These are phyloP conservation scores for Backusella luteola DNA, from an alignment of 192 early-diverging fungal species.

Conservation along the genomic window DNA sequence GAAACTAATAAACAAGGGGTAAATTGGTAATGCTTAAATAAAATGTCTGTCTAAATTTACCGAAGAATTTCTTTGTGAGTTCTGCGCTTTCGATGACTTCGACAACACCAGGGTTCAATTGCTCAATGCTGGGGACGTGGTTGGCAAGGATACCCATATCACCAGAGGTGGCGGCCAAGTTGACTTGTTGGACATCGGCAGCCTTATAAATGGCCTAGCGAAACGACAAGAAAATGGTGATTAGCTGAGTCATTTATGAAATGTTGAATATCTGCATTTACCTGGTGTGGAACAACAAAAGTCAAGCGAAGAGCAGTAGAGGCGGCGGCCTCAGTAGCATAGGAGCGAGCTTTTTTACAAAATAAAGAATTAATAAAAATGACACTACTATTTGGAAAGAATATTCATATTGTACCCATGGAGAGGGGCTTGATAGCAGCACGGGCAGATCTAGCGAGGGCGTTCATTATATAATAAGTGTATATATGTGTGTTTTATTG, in stretches of 20 bases:
- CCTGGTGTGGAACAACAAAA: conserved; percentile 91
- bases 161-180: conserved; percentile 88
- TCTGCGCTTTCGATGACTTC: conserved; percentile 75
- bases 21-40: neutral
- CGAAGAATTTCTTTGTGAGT: conserved; percentile 90
- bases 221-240: neutral
- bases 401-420: conserved; percentile 38
- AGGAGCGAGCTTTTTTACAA: conserved; percentile 59
- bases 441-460: conserved; percentile 51
- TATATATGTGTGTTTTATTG: neutral
- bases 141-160: conserved; percentile 98
- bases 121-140: conserved; percentile 96
- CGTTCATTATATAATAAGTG: conserved; percentile 43
- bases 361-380: neutral
- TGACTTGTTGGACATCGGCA: conserved; percentile 83
- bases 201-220: conserved; percentile 69
- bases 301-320: conserved; percentile 80
- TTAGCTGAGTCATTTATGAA: neutral
- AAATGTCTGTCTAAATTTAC: conserved; percentile 41
- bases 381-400: neutral
- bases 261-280: conserved; percentile 27
- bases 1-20: conserved; percentile 55
- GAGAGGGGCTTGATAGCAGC: conserved; percentile 44
- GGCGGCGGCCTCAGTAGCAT: conserved; percentile 78
- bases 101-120: conserved; percentile 88